These are phyloP conservation scores for Hylodesmum podocarpum DNA, from an alignment of 306 rosid genomes.

Conservation along the genomic window DNA sequence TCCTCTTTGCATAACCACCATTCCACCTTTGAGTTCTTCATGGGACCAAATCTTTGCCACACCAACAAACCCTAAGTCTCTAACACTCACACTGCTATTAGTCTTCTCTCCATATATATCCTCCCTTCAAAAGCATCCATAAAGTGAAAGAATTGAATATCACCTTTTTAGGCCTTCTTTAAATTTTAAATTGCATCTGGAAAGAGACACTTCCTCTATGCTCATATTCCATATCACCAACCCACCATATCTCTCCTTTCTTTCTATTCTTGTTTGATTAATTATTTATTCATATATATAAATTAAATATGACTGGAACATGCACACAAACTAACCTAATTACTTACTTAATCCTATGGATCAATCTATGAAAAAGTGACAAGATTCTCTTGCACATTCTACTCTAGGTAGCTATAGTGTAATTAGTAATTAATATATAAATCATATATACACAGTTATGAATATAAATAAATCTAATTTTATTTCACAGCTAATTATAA, in stretches of 20 bases:
- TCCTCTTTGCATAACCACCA: slow-evolving; percentile 57
- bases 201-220: slow-evolving; percentile 40
- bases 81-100: neutral
- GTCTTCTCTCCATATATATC: slow-evolving; percentile 2
- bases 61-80: slow-evolving; percentile 20
- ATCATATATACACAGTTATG: too few relatives aligned
- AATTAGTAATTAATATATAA: too few relatives aligned
- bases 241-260: slow-evolving; percentile 26
- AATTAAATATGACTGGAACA: too few relatives aligned
- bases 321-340: slow-evolving; percentile 12
- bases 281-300: slow-evolving; percentile 9
- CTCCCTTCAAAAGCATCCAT: slow-evolving; percentile 44
- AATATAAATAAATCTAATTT: too few relatives aligned
- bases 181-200: slow-evolving; percentile 39
- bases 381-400: slow-evolving; percentile 25
- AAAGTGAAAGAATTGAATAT: slow-evolving; percentile 59
- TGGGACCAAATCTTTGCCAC: slow-evolving; percentile 65
- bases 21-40: slow-evolving; percentile 71
- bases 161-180: slow-evolving; percentile 57
- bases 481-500: too few relatives aligned
- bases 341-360: slow-evolving; percentile 1
- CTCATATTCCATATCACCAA: slow-evolving; percentile 33
- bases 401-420: neutral
- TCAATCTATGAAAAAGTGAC: slow-evolving; percentile 14
- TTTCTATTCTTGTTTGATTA: slow-evolving; percentile 20